Evolutionary conservation across 441 rosid species (phyloP), one percentile per base, ranked within the genome.

Genomic region (Gossypium aridum): DNA sequence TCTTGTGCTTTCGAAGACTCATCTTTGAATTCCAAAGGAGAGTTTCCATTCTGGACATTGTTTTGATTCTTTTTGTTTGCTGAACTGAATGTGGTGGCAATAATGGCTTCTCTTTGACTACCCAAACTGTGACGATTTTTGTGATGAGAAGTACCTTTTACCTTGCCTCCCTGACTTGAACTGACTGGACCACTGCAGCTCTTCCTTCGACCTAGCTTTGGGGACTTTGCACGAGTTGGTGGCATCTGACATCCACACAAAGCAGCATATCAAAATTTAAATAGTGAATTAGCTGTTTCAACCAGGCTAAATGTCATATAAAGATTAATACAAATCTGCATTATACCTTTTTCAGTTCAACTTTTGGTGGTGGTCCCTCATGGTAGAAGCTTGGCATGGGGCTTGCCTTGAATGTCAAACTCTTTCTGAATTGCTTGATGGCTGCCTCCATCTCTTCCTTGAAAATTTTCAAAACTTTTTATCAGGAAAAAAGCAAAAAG

Each of bases 301-400:
- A 34, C 19, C 64, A 71, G 34, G 59, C 55, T 19, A n/a, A 55
- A 34, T 57, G 31, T 49, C 56, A n/a, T 7, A 66, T 64, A 55
- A 69, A 55, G 65, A 17, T 53, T 26, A 56, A 72, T 49, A 49
- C 67, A 57, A 60, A 28, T 31, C 10, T 5, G 61, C 64, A 45
- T 47, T 28, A 45, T 86, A 93, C 99, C 98, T 95, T 95, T 84
- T 91, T 95, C 70, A 93, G 90, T 81, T 90, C 96, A 71, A 76
- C 85, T 86, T 90, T 93, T 64, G 97, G 95, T 59, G 97, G 98
- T 54, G 98, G 95, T 70, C 92, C 98, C 77, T 95, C 99, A 1
- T 83, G 82, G 81, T 95, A 95, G 86, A 95, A 95, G 78, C 92
- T 91, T 53, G 99, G 99, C 97, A 95, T 90, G 19, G 99, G 98